phyloP scores from a whole-genome alignment of 2,329 filamentous ascomycete genomes.

The Xylaria sp. region DNA sequence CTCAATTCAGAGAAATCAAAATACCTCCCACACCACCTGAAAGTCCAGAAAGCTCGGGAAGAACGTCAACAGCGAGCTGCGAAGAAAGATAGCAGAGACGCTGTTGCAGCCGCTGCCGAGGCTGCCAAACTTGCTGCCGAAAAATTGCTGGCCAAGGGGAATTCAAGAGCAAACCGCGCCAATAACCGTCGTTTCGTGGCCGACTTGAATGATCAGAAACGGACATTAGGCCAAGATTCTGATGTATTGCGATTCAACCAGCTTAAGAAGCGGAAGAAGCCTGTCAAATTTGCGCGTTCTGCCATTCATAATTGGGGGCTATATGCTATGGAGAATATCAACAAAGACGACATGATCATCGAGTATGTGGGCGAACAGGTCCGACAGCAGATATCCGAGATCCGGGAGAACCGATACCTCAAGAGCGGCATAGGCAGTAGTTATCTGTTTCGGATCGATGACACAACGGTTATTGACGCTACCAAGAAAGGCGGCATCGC shows the following conservation, averaged over 20 bases:
- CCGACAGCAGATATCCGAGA: conserved; percentile 94
- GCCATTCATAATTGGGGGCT: conserved; percentile 99
- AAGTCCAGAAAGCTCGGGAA: conserved; percentile 88
- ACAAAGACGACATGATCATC: conserved; percentile 99
- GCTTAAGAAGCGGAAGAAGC: conserved; percentile 99
- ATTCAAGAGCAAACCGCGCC: conserved; percentile 90
- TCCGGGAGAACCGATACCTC: conserved; percentile 88
- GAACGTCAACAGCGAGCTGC: conserved; percentile 79
- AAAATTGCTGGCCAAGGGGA: conserved; percentile 83
- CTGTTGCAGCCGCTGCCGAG: conserved; percentile 69
- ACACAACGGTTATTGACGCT: conserved; percentile 95
- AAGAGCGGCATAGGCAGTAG: conserved; percentile 97
- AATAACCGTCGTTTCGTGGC: conserved; percentile 95
- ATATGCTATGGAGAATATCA: conserved; percentile 96
- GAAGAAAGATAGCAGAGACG: conserved; percentile 70
- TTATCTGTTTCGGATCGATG: conserved; percentile 97
- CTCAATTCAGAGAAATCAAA: conserved; percentile 97
- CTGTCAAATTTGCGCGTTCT: conserved; percentile 95
- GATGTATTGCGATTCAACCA: conserved; percentile 98
- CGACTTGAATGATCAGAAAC: conserved; percentile 94
- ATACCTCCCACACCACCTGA: conserved; percentile 96
- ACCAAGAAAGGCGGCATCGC: conserved; percentile 99
- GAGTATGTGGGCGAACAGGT: conserved; percentile 99
- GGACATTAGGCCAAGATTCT: conserved; percentile 79
- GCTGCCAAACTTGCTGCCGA: conserved; percentile 76